A percentile compares a stretch with the other conserved stretches of the same genome.
phyloP scores from a whole-genome alignment of 768 basidiomycete genomes.

The Boletales sp. region DNA sequence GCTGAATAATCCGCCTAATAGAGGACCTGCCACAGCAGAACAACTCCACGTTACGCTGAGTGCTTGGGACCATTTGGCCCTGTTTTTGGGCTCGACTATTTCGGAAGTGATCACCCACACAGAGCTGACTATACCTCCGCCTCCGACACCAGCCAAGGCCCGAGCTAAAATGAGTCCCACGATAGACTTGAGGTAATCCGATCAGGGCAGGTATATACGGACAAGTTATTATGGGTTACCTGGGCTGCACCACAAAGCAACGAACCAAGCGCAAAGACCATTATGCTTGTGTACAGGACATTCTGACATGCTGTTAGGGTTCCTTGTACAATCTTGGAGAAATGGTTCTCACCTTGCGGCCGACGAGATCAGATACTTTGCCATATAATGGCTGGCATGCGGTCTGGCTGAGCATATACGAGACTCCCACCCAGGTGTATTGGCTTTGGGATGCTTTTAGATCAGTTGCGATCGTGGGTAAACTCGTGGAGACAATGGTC shows the following conservation, averaged over 20 bases:
- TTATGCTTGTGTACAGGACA: conserved; percentile 69
- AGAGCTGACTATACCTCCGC: conserved; percentile 79
- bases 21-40: conserved; percentile 78
- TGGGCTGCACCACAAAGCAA: conserved; percentile 71
- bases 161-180: conserved; percentile 67
- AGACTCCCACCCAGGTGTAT: conserved; percentile 84
- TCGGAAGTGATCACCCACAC: conserved; percentile 88
- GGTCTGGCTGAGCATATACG: conserved; percentile 84
- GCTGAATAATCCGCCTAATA: conserved; percentile 82
- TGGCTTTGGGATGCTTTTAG: conserved; percentile 64
- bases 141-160: conserved; percentile 71
- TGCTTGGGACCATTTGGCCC: conserved; percentile 83
- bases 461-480: conserved; percentile 76
- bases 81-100: conserved; percentile 64
- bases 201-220: conserved; percentile 16
- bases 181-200: conserved; percentile 31
- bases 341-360: conserved; percentile 58
- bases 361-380: conserved; percentile 72
- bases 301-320: conserved; percentile 37
- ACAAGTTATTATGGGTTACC: conserved; percentile 37
- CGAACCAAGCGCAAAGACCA: conserved; percentile 75
- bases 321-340: conserved; percentile 2
- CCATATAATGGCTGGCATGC: conserved; percentile 84
- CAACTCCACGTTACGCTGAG: conserved; percentile 84
- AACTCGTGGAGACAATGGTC: conserved; percentile 77